Conservation (phyloP, 805 yeast genomes). For the Cyberlindnera nakhonratchasimensis region DNA sequence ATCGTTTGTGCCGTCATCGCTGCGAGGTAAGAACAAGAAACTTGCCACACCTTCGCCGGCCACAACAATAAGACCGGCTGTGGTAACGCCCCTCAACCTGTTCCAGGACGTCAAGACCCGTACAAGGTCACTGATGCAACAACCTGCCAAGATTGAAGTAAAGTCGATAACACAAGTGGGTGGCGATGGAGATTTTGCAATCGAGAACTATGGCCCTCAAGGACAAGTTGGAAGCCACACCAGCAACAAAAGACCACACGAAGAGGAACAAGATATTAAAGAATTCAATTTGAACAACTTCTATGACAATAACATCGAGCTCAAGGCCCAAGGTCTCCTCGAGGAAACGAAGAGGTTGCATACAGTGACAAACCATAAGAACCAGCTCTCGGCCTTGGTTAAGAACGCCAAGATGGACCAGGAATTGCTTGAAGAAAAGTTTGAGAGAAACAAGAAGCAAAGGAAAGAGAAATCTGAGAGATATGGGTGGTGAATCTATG, state of each 20-base stretch:
- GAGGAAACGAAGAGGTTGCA: conserved; percentile 24
- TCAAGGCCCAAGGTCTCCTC: conserved; percentile 23
- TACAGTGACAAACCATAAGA: conserved; percentile 22
- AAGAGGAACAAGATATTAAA: conserved; percentile 10
- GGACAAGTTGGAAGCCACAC: too few relatives aligned
- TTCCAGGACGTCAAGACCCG: conserved; percentile 6
- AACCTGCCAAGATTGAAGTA: conserved; percentile 2
- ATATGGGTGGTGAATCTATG: conserved; percentile 23
- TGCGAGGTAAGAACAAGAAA: conserved; percentile 14
- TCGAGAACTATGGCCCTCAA: background rate
- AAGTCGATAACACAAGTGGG: background rate
- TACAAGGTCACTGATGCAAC: background rate
- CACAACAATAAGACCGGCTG: background rate
- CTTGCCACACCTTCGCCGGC: background rate
- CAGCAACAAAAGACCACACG: conserved; percentile 7
- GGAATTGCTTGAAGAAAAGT: conserved; percentile 24
- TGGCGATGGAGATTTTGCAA: background rate
- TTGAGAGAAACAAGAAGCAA: conserved; percentile 22
- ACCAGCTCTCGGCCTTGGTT: conserved; percentile 27
- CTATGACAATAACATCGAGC: conserved; percentile 22
- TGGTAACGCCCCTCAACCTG: background rate
- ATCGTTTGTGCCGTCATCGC: conserved; percentile 23
- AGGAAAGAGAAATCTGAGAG: conserved; percentile 24
- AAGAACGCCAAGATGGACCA: conserved; percentile 27
- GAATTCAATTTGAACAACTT: conserved; percentile 24